A percentile compares a stretch with the other conserved stretches of the same genome.
Conservation (phyloP, 2,329 filamentous ascomycete genomes). For the Hymenoscyphus linearis region DNA sequence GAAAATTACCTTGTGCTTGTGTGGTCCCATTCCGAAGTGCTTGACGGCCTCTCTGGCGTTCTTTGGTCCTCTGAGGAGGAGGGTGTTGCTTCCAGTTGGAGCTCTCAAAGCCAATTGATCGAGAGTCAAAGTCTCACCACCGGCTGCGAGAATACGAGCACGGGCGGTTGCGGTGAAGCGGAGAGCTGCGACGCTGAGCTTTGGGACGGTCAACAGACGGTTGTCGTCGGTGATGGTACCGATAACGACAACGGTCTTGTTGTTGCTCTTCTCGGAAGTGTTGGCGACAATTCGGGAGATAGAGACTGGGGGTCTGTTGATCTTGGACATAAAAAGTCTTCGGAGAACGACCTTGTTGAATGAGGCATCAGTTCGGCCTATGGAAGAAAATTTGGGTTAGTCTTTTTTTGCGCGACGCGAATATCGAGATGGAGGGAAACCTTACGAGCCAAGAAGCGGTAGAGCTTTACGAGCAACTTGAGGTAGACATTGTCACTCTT, state of each 20-base stretch:
- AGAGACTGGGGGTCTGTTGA: constrained; percentile 93
- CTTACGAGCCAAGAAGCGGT: constrained; percentile 94
- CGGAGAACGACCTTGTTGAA: constrained; percentile 99
- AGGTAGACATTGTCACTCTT: constrained; percentile 99
- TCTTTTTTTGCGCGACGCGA: neutral
- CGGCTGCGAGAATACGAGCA: constrained; percentile 86
- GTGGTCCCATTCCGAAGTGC: constrained; percentile 98
- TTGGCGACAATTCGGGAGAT: constrained; percentile 82
- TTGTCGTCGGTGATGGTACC: constrained; percentile 98
- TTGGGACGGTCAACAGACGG: constrained; percentile 83
- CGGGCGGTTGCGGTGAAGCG: constrained; percentile 96
- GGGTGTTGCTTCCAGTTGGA: constrained; percentile 93
- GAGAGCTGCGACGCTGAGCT: constrained; percentile 88
- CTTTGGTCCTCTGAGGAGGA: constrained; percentile 96
- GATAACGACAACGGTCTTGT: constrained; percentile 89
- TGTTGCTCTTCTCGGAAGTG: constrained; percentile 57
- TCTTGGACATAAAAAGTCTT: constrained; percentile 96
- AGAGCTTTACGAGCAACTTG: constrained; percentile 96
- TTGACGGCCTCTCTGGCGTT: constrained; percentile 96
- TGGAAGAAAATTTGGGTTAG: neutral
- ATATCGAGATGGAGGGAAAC: constrained; percentile 28
- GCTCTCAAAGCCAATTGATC: constrained; percentile 95
- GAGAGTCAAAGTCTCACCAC: constrained; percentile 91
- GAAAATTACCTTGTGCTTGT: constrained; percentile 84
- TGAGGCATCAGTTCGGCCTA: constrained; percentile 88